Conservation (phyloP, 208 protist genomes). For the Crithidia brevicula region DNA sequence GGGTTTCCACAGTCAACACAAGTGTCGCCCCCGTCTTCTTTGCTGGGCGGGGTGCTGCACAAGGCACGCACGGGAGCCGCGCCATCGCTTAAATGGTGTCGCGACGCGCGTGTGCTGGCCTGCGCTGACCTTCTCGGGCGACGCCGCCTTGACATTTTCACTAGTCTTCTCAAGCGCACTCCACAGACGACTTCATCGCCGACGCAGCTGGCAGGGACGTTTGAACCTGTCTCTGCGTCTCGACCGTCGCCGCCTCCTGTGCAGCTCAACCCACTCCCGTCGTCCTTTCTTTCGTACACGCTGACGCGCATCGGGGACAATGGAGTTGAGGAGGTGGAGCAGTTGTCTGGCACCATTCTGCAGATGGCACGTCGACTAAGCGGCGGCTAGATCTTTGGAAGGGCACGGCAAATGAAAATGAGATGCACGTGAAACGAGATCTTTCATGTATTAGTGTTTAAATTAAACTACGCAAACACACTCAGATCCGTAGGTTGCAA, state of each 20-base stretch:
- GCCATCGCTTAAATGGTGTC: slow-evolving; percentile 7
- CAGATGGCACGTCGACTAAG: slow-evolving; percentile 13
- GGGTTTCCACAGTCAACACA: background rate
- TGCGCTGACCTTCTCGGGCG: slow-evolving; percentile 6
- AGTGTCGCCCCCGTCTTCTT: background rate
- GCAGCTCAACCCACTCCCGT: slow-evolving; percentile 6
- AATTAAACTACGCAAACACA: no score
- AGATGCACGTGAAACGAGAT: no score
- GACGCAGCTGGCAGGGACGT: background rate
- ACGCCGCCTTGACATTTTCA: slow-evolving; percentile 14
- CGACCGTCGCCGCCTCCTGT: background rate
- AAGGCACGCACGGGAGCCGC: slow-evolving; percentile 2
- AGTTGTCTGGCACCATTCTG: slow-evolving; percentile 8
- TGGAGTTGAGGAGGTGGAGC: slow-evolving; percentile 20
- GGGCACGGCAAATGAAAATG: no score
- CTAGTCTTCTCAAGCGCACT: background rate
- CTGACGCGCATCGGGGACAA: slow-evolving; percentile 5
- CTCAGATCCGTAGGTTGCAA: no score
- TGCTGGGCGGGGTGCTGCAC: background rate
- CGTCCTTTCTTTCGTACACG: slow-evolving; percentile 12
- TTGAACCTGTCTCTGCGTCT: background rate
- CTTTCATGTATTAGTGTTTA: no score
- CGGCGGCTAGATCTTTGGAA: slow-evolving; percentile 1
- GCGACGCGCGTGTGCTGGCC: slow-evolving; percentile 10
- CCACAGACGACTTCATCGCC: background rate